A percentile compares a stretch with the other conserved stretches of the same genome.
phyloP scores from a whole-genome alignment of 306 rosid species.

The Spatholobus suberectus region DNA sequence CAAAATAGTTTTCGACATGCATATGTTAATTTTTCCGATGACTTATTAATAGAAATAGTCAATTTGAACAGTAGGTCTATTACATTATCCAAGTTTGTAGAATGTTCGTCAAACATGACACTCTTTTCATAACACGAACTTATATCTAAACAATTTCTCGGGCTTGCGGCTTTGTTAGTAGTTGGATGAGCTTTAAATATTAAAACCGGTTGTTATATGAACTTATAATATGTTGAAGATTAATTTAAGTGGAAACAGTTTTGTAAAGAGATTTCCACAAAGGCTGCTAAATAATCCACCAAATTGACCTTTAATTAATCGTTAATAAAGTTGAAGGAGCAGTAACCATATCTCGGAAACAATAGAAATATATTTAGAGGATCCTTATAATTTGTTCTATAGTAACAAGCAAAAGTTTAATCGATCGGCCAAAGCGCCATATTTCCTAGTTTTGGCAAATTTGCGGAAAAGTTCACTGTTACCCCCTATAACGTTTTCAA shows the following conservation, averaged over 20 bases:
- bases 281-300: constrained; percentile 9
- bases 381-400: constrained; percentile 15
- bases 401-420: background rate
- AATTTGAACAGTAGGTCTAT: constrained; percentile 25
- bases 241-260: constrained; percentile 11
- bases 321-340: constrained; percentile 24
- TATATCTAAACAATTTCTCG: constrained; percentile 24
- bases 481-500: background rate
- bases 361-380: constrained; percentile 4
- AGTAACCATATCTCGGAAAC: background rate
- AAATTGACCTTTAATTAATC: constrained; percentile 13
- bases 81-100: constrained; percentile 39
- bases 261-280: background rate
- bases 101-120: constrained; percentile 41
- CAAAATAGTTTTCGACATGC: background rate
- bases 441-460: background rate
- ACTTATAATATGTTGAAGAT: constrained; percentile 2
- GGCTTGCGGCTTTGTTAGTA: constrained; percentile 8
- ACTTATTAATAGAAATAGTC: constrained; percentile 5
- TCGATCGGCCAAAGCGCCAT: background rate
- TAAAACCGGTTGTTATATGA: background rate
- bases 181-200: constrained; percentile 16
- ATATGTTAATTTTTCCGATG: constrained; percentile 26
- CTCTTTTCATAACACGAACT: constrained; percentile 18
- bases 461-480: constrained; percentile 5